Evolutionary conservation across 2,329 filamentous ascomycete species (phyloP), one percentile per base, ranked within the genome.

Genomic region (Monilinia polystroma): DNA sequence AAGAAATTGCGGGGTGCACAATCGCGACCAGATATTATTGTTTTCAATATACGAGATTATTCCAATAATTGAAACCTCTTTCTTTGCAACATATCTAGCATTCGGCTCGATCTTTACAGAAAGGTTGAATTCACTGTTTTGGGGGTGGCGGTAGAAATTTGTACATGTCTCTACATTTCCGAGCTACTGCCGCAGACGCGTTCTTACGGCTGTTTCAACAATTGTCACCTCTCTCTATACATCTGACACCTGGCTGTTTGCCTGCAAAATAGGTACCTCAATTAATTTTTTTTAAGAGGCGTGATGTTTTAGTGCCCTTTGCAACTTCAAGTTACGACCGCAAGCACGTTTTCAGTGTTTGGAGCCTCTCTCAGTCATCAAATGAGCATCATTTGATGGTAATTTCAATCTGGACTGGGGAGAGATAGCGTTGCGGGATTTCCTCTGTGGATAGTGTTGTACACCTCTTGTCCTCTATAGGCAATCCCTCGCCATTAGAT

Each of bases 1-100:
- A 53, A 41, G 47, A 35, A 64, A 62, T 38, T 54, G 56, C 64
- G 64, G 56, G 64, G 56, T 66, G 23, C 64, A 26, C 14, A 47
- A 62, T 62, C 26, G n/a, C 38, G 35, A 52, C 32, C 29, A 38
- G n/a, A 51, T 62, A 62, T 14, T 45, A 62, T 49, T 45, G 29
- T 51, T 62, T 38, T 38, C 45, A 41, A 38, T 41, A 29, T 26
- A 23, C n/a, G 32, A 51, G n/a, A 51, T 51, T 26, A 26, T 62
- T 18, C 7, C 58, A 51, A 62, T 29, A 23, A 62, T 62, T 38
- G 14, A 35, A 23, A 32, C 23, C 18, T 3, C 8, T n/a, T 26
- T 41, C n/a, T 62, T 18, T 14, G 2, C n/a, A 14, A 38, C 16
- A 35, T 51, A 11, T 26, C 20, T 38, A n/a, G 14, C 1, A 3